These are phyloP conservation scores for Scytalidium sp. DNA, from an alignment of 2,329 filamentous ascomycete species.

Conservation along the genomic window DNA sequence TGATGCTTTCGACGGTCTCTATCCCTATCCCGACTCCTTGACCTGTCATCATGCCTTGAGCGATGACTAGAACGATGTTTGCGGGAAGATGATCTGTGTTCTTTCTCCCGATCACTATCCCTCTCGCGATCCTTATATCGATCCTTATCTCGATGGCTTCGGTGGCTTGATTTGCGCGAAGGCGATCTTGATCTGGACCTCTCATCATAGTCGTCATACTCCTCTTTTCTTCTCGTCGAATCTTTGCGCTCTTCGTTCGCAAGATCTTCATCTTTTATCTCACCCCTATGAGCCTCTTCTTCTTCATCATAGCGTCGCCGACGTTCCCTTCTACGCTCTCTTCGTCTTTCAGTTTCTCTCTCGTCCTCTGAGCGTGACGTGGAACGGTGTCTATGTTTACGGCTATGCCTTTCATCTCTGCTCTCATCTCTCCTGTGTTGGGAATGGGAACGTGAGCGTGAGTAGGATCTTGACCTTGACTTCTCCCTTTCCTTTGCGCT, in stretches of 20 bases:
- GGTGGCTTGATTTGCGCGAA: conserved; percentile 54
- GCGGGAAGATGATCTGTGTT: conserved; percentile 36
- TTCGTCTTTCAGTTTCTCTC: conserved; percentile 25
- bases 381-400: conserved; percentile 28
- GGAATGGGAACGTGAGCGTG: too few species aligned
- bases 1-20: conserved; percentile 35
- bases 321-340: conserved; percentile 26
- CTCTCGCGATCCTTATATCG: conserved; percentile 41
- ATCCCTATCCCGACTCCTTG: conserved; percentile 38
- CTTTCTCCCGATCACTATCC: conserved; percentile 39
- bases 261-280: conserved; percentile 12
- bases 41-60: conserved; percentile 41
- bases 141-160: conserved; percentile 59
- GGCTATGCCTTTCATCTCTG: conserved; percentile 21
- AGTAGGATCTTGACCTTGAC: conserved; percentile 29
- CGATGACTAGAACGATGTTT: conserved; percentile 44
- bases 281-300: conserved; percentile 16
- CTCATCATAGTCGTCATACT: conserved; percentile 39
- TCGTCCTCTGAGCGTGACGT: conserved; percentile 26
- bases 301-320: conserved; percentile 20
- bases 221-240: conserved; percentile 29
- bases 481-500: conserved; percentile 16
- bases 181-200: conserved; percentile 65
- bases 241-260: conserved; percentile 15
- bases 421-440: conserved; percentile 22